Base-by-base conservation (phyloP, 129 eudicot genomes). In the Flaveria linearis region DNA sequence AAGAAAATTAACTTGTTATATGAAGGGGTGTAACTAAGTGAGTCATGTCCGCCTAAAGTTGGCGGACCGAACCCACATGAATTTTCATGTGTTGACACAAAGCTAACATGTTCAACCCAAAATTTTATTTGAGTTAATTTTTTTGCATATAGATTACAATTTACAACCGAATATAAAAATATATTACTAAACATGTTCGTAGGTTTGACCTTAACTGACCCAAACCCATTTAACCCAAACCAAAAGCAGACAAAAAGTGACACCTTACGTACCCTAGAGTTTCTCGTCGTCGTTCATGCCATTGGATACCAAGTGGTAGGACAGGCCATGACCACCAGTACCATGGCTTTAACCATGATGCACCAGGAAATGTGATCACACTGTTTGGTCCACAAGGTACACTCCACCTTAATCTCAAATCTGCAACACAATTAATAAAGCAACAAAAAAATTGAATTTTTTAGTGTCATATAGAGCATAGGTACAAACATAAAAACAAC, bases 301-400 rank as follows among this genome's bases (percentile, higher is more conserved):
- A 91, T 46, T 86, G 84, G 76, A 95, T 76, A 76, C 99, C 97
- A 18, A 95, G 83, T 9, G 99, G 99, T 74, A 95, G 84, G 73
- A 89, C 92, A 41, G 97, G 97, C 90, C 90, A 95, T 22, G 99
- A 84, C 99, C 99, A 95, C 99, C 99, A 95, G 57, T 95, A 89
- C 97, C 97, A 91, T 18, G 99, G 99, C 69, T 94, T 94, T 73
- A 94, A 58, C 96, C 93, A 91, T 51, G 90, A 85, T 46, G 97
- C 98, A 15, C 98, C 86, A 2, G 97, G 98, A 82, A 91, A 95
- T 60, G 99, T 95, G 53, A 95, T 89, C 64, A 95, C 97, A 42
- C 99, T 95, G 82, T 95, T 89, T 11, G 88, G 94, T 41, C 99
- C 97, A 82, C 99, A 95, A 10, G 99, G 99, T 20, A 95, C 90